Percentiles rank a stretch among this genome's conserved stretches.
Conservation (phyloP, 441 rosid species). For the Daphne laureola region DNA sequence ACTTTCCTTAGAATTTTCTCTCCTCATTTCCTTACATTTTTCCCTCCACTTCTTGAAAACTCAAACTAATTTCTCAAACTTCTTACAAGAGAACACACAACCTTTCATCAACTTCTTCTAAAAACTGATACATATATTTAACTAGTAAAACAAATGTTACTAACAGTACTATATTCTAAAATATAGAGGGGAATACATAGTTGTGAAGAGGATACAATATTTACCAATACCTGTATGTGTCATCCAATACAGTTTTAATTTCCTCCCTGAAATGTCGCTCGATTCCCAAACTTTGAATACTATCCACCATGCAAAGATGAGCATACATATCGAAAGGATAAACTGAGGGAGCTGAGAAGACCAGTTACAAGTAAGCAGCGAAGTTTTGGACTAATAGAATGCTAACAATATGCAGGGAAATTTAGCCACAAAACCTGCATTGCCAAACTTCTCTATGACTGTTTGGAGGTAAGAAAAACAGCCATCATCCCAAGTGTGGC, state of each 20-base stretch:
- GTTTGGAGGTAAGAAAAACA: slow-evolving; percentile 56
- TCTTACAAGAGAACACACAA: too few relatives aligned
- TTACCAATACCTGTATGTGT: slow-evolving; percentile 47
- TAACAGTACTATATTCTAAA: too few relatives aligned
- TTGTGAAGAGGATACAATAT: background rate
- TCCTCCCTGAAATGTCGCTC: slow-evolving; percentile 54
- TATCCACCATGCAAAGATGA: slow-evolving; percentile 53
- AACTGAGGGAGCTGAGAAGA: slow-evolving; percentile 63
- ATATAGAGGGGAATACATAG: background rate
- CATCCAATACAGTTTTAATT: slow-evolving; percentile 38
- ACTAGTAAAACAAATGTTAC: too few relatives aligned
- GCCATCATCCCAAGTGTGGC: slow-evolving; percentile 36
- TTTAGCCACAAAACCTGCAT: slow-evolving; percentile 41
- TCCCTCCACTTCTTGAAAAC: too few relatives aligned
- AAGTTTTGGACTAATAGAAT: slow-evolving; percentile 4
- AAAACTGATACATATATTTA: too few relatives aligned
- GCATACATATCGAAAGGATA: slow-evolving; percentile 49
- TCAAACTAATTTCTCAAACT: too few relatives aligned
- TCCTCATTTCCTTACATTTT: too few relatives aligned
- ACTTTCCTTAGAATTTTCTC: too few relatives aligned
- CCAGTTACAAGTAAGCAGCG: slow-evolving; percentile 10
- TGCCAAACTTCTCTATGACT: slow-evolving; percentile 43
- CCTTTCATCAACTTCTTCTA: too few relatives aligned
- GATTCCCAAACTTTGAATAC: slow-evolving; percentile 64
- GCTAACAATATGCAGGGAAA: slow-evolving; percentile 6